Percentiles rank a stretch among this genome's conserved stretches.
These are phyloP conservation scores for Malassezia obtusa DNA, from an alignment of 1,284 basidiomycete genomes.

Conservation along the genomic window DNA sequence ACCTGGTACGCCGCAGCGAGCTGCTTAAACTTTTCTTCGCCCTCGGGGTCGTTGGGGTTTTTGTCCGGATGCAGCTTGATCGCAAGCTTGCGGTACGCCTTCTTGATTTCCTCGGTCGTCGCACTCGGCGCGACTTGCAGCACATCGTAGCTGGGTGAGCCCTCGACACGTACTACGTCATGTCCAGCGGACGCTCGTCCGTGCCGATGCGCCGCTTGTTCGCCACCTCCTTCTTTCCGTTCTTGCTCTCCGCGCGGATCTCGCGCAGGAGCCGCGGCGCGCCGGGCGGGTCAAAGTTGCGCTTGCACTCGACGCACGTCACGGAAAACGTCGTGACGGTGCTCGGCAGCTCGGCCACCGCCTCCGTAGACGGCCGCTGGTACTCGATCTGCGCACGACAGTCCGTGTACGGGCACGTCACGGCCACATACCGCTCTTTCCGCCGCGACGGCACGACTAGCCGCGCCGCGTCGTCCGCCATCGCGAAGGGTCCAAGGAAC, in stretches of 20 bases:
- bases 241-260: constrained; percentile 18
- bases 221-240: constrained; percentile 10
- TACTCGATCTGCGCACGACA: constrained; percentile 42
- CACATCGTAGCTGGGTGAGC: constrained; percentile 52
- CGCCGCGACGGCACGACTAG: constrained; percentile 27
- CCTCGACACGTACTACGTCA: constrained; percentile 28
- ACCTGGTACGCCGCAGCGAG: constrained; percentile 55
- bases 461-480: constrained; percentile 4
- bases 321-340: constrained; percentile 40
- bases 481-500: background rate
- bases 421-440: constrained; percentile 33
- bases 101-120: constrained; percentile 79
- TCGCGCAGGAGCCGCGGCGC: constrained; percentile 37
- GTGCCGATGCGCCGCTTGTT: constrained; percentile 43
- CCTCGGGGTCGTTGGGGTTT: constrained; percentile 83
- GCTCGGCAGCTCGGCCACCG: constrained; percentile 23
- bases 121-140: constrained; percentile 66
- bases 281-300: constrained; percentile 42
- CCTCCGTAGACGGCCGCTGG: constrained; percentile 22
- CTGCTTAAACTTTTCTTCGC: constrained; percentile 62
- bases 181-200: constrained; percentile 45
- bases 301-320: constrained; percentile 36
- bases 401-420: constrained; percentile 38
- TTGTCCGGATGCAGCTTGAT: constrained; percentile 70
- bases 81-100: constrained; percentile 84